Base-by-base conservation (phyloP, 305 asterid genomes). In the Solanum hybrid region DNA sequence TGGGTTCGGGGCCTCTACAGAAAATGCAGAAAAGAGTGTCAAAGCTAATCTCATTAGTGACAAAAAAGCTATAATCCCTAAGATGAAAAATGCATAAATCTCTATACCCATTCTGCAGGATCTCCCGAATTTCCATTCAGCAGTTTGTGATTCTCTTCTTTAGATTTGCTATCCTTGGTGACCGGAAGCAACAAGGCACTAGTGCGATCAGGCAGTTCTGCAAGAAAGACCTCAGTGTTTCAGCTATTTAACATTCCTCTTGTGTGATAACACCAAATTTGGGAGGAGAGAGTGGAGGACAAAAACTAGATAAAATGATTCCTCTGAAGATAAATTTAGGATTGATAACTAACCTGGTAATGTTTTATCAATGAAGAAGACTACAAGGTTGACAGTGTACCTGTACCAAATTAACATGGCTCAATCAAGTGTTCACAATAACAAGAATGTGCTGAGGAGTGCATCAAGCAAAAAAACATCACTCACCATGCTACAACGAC, bases 381-480 rank as follows among this genome's bases (percentile, higher is more conserved):
- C 98, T 12, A 96, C 96, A 93, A 97, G 94, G 91, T 97, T 97
- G 67, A 96, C 99, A 3, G 99, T 97, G 90, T 96, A 96, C 99
- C 98, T 97, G 95, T 88, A 92, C 90, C 61, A 87, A 73, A 89
- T 28, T 24, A 42, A 87, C 36, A 86, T 11, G 28, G 69, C 74
- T 34, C 37, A 84, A 87, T 46, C 71, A 90, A 8, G 74, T 82
- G n/a, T 11, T 69, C 22, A 11, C 87, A 33, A 20, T 84, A 46
- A 84, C 75, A 84, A 90, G 64, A 74, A 39, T 6, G 18, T 26
- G 20, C 11, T 85, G 31, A 69, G 40, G 26, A n/a, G 71, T 33
- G 26, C 36, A 87, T 33, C 34, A 71, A 16, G 31, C 34, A 75
- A 78, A 85, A 77, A 11, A 46, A 91, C 75, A 73, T 22, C 11